phyloP scores from a whole-genome alignment of 1,284 basidiomycete species.

The Pyrrhoderma lamaoense region DNA sequence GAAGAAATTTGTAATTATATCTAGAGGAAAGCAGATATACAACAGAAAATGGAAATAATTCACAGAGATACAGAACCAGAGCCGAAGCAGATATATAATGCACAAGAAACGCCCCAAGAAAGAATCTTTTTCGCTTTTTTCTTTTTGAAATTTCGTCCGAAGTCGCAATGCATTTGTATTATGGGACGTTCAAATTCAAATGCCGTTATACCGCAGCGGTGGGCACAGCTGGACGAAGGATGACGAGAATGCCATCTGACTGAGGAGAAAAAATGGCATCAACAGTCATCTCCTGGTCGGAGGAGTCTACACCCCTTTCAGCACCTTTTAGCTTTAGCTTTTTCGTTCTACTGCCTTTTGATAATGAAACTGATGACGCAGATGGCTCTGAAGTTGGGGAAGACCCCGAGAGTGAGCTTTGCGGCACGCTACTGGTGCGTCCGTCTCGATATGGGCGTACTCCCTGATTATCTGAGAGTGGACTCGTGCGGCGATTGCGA shows the following conservation, averaged over 20 bases:
- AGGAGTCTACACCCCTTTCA: slow-evolving; percentile 7
- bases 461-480: slow-evolving; percentile 1
- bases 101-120: too few species aligned
- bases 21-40: background rate
- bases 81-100: background rate
- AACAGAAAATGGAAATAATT: background rate
- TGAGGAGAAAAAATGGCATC: slow-evolving; percentile 77
- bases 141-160: too few species aligned
- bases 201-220: background rate
- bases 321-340: background rate
- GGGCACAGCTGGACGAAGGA: slow-evolving; percentile 37
- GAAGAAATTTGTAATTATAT: too few species aligned
- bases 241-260: slow-evolving; percentile 72
- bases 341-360: slow-evolving; percentile 13
- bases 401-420: background rate
- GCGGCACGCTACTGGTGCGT: background rate
- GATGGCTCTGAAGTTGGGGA: background rate
- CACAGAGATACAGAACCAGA: background rate
- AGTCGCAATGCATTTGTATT: too few species aligned
- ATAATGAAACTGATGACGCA: background rate
- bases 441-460: slow-evolving; percentile 7
- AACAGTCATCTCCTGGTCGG: slow-evolving; percentile 39
- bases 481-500: slow-evolving; percentile 9
- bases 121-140: too few species aligned
- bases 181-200: too few species aligned